A percentile compares a stretch with the other conserved stretches of the same genome.
Evolutionary conservation across 164 flowering plant genomes (phyloP).

Genomic region (Dillenia suffruticosa): DNA sequence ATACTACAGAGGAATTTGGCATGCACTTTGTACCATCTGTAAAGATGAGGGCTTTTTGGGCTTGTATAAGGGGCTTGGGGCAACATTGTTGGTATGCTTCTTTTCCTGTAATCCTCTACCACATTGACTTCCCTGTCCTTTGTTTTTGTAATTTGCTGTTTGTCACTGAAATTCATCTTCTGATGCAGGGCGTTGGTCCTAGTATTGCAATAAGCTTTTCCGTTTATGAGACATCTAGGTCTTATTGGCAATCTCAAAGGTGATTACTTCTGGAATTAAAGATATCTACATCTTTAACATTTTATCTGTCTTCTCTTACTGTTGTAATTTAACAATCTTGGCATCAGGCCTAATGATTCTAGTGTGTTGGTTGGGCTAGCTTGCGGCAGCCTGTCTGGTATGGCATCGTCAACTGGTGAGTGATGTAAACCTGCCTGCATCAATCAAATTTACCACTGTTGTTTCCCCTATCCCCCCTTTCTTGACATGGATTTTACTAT

Average conservation of each 20-base stretch:
- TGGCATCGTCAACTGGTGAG: slow-evolving; percentile 83
- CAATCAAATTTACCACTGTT: too few species aligned
- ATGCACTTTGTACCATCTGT: slow-evolving; percentile 63
- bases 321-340: slow-evolving; percentile 3
- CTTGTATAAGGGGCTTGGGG: slow-evolving; percentile 84
- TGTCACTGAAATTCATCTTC: not conserved
- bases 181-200: slow-evolving; percentile 82
- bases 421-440: not conserved
- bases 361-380: slow-evolving; percentile 60
- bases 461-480: too few species aligned
- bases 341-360: slow-evolving; percentile 70
- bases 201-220: slow-evolving; percentile 83
- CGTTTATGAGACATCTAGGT: slow-evolving; percentile 66
- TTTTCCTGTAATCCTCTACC: not conserved
- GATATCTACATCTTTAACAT: not conserved
- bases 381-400: slow-evolving; percentile 87
- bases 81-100: slow-evolving; percentile 69
- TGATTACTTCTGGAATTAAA: slow-evolving; percentile 12
- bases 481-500: too few species aligned
- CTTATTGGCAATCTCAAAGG: slow-evolving; percentile 65
- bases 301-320: not conserved
- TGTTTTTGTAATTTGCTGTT: not conserved
- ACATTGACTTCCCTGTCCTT: not conserved
- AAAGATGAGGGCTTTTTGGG: slow-evolving; percentile 70
- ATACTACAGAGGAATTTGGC: slow-evolving; percentile 67